These are phyloP conservation scores for Coffea canephora DNA, from an alignment of 257 asterid species.

Conservation along the genomic window DNA sequence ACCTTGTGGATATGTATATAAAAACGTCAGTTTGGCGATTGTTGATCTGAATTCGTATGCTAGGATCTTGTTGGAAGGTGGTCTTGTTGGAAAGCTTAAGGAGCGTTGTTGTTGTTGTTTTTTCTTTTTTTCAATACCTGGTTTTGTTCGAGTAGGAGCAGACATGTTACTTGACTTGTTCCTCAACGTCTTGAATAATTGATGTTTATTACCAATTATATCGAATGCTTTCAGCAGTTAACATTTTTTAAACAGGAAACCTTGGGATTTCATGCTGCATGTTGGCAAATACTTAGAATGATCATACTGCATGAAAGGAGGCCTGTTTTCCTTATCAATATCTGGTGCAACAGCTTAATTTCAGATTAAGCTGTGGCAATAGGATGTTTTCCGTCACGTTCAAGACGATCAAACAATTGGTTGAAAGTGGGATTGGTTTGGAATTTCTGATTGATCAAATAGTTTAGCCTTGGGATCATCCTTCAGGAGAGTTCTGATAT, in stretches of 20 bases:
- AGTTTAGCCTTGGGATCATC: not conserved
- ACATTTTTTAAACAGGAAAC: not conserved
- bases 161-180: not conserved
- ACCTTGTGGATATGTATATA: constrained; percentile 13
- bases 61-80: not conserved
- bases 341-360: no score
- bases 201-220: not conserved
- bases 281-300: not conserved
- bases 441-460: no score
- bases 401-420: no score
- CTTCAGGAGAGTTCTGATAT: not conserved
- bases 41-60: not conserved
- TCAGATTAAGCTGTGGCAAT: no score
- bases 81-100: not conserved
- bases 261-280: no score
- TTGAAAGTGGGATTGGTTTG: no score
- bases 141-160: no score
- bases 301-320: no score
- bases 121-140: not conserved
- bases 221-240: not conserved
- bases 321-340: no score
- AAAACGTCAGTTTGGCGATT: not conserved
- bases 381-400: no score
- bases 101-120: not conserved
- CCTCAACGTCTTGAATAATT: not conserved